phyloP scores from a whole-genome alignment of 2,329 filamentous ascomycete species.

The Nannizzia gypsea region DNA sequence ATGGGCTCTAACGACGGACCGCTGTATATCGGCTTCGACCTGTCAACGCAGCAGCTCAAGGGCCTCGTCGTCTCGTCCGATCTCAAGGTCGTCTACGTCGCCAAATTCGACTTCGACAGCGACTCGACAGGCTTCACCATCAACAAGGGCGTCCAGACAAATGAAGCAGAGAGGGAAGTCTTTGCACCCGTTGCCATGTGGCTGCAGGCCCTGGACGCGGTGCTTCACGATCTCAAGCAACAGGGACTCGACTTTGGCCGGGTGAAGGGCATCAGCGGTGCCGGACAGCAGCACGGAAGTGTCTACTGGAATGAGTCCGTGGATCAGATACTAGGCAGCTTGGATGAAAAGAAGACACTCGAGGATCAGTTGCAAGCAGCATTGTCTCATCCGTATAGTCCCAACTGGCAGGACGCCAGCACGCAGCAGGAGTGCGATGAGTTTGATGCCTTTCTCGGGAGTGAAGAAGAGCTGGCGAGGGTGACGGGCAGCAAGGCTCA shows the following conservation, averaged over 20 bases:
- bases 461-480: constrained; percentile 56
- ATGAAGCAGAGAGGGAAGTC: constrained; percentile 73
- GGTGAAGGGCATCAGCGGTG: constrained; percentile 74
- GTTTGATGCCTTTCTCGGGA: constrained; percentile 64
- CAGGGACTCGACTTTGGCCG: constrained; percentile 59
- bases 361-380: constrained; percentile 60
- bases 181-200: constrained; percentile 89
- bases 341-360: constrained; percentile 52
- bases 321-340: constrained; percentile 47
- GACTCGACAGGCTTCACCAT: constrained; percentile 70
- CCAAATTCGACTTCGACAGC: constrained; percentile 89
- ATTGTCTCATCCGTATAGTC: constrained; percentile 75
- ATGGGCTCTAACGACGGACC: constrained; percentile 33
- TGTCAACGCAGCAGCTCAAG: constrained; percentile 95
- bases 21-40: constrained; percentile 84
- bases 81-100: constrained; percentile 67
- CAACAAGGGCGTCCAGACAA: constrained; percentile 75
- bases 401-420: constrained; percentile 97
- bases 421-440: constrained; percentile 83
- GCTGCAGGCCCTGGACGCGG: constrained; percentile 82
- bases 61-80: constrained; percentile 76
- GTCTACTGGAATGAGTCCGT: constrained; percentile 78
- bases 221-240: constrained; percentile 59
- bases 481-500: constrained; percentile 87
- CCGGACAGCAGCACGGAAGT: constrained; percentile 94